These are phyloP conservation scores for Amorphotheca resinae DNA, from an alignment of 495 filamentous ascomycete genomes.

Conservation along the genomic window DNA sequence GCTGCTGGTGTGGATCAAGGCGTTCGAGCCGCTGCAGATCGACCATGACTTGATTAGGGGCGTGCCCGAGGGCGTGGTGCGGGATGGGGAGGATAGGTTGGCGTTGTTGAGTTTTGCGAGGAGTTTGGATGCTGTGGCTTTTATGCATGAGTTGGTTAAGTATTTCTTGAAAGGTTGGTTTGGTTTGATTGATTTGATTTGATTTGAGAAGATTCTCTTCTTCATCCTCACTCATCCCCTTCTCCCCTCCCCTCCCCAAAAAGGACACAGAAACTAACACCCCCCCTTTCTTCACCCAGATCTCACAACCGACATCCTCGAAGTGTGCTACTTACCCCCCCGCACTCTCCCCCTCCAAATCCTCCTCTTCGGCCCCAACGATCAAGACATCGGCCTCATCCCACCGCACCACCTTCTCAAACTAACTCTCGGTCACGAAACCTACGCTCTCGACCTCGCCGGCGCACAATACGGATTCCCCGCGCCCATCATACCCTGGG, in stretches of 20 bases:
- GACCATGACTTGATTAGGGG: not conserved
- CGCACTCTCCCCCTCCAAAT: no score
- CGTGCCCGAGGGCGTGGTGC: not conserved
- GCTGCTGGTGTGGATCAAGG: not conserved
- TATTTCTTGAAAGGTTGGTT: no score
- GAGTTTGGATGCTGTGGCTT: not conserved
- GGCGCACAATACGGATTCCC: not conserved
- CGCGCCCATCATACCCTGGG: not conserved
- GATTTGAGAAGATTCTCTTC: no score
- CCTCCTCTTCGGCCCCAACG: no score
- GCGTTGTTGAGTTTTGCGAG: not conserved
- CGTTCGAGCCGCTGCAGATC: not conserved
- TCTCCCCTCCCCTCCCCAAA: no score
- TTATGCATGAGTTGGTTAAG: not conserved
- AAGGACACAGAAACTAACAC: no score
- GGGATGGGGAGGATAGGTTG: not conserved
- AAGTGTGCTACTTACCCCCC: no score
- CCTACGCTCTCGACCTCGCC: not conserved
- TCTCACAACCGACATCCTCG: no score
- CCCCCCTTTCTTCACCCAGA: no score
- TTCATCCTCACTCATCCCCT: no score
- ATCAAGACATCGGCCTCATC: no score
- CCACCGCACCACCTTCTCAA: not conserved
- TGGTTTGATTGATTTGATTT: no score
- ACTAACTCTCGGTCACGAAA: not conserved